Evolutionary conservation across 495 filamentous ascomycete species (phyloP).

Genomic region (Penicillium fimorum): DNA sequence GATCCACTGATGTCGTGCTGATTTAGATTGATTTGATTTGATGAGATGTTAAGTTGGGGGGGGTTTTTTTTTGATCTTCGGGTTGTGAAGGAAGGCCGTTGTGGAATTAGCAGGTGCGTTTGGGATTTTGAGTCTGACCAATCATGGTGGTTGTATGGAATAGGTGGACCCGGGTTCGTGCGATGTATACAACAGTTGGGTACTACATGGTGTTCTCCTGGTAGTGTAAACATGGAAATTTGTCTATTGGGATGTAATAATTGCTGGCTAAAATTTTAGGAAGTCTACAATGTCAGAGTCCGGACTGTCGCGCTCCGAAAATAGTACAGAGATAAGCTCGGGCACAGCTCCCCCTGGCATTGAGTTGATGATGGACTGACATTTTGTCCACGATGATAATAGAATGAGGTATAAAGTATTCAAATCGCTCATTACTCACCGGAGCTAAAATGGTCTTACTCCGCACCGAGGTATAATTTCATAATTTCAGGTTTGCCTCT

Average conservation of each 20-base stretch:
- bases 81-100: conserved; percentile 3
- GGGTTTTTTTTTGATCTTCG: background rate
- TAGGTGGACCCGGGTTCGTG: conserved; percentile 5
- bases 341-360: background rate
- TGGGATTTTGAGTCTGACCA: conserved; percentile 12
- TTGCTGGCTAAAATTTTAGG: background rate
- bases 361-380: background rate
- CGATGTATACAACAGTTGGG: background rate
- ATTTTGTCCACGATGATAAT: background rate
- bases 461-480: background rate
- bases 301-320: background rate
- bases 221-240: background rate
- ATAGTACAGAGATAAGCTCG: background rate
- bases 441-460: background rate
- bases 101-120: conserved; percentile 20
- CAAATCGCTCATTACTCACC: background rate
- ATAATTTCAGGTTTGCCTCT: background rate
- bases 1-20: background rate
- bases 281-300: background rate
- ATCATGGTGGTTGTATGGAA: conserved; percentile 6
- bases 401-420: background rate
- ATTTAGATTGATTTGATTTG: background rate
- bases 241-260: background rate
- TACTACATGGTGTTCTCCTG: conserved; percentile 8
- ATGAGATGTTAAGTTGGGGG: background rate